These are phyloP conservation scores for Scheffersomyces stipitis DNA, from an alignment of 805 yeast genomes.

Conservation along the genomic window DNA sequence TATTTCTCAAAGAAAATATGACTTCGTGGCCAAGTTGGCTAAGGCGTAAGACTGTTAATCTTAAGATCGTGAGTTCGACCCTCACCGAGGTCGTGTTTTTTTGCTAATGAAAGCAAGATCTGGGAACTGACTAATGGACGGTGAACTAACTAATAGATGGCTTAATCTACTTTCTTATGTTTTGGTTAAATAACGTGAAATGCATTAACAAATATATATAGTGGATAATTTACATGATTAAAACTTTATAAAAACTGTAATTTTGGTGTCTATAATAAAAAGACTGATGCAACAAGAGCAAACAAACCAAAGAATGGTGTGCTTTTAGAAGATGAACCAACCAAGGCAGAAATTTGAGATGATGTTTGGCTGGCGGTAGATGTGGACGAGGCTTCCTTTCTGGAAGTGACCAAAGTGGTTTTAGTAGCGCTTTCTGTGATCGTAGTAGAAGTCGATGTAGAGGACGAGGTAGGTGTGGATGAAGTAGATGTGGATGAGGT, in stretches of 20 bases:
- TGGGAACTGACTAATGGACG: too few relatives aligned
- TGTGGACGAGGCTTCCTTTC: neutral
- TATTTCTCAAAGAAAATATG: too few relatives aligned
- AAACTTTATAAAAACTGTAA: too few relatives aligned
- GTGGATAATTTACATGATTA: too few relatives aligned
- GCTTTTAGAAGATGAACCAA: neutral
- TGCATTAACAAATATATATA: too few relatives aligned
- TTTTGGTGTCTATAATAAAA: too few relatives aligned
- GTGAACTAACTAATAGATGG: too few relatives aligned
- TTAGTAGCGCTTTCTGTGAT: neutral
- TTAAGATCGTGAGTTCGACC: conserved; percentile 19
- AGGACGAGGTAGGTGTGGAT: neutral
- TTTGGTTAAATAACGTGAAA: too few relatives aligned
- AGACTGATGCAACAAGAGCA: neutral
- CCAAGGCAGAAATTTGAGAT: neutral
- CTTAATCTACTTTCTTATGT: too few relatives aligned
- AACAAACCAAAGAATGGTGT: neutral
- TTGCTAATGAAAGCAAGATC: too few relatives aligned
- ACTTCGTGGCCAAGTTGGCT: conserved; percentile 18
- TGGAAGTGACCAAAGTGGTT: neutral
- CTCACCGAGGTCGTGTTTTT: conserved; percentile 16
- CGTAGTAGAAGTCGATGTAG: neutral
- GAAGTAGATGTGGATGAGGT: neutral
- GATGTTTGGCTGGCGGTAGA: neutral
- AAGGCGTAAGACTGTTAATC: conserved; percentile 21